A percentile compares a stretch with the other conserved stretches of the same genome.
phyloP scores from a whole-genome alignment of 441 rosid genomes.

The Euphorbia corollata region DNA sequence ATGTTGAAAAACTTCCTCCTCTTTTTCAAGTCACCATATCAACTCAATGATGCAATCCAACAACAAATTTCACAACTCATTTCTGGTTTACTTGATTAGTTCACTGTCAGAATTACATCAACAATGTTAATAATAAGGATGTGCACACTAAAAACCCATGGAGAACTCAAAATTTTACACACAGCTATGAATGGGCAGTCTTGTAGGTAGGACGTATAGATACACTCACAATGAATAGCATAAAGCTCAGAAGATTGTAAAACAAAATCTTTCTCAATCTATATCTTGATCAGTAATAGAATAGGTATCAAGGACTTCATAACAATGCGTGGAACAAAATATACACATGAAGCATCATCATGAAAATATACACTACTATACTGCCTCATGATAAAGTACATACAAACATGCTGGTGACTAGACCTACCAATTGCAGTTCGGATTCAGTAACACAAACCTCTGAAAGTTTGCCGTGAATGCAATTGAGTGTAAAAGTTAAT shows the following conservation, averaged over 20 bases:
- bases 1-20: background rate
- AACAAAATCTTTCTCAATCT: constrained; percentile 23
- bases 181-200: constrained; percentile 1
- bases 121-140: background rate
- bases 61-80: background rate
- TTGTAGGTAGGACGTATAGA: background rate
- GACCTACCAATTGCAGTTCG: constrained; percentile 32
- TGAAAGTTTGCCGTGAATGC: constrained; percentile 22
- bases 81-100: background rate
- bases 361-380: constrained; percentile 48
- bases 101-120: constrained; percentile 5
- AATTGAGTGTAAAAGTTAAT: constrained; percentile 26
- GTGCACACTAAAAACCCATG: background rate
- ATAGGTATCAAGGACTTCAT: constrained; percentile 24
- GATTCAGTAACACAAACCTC: constrained; percentile 27
- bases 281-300: constrained; percentile 18
- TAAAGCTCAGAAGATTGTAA: constrained; percentile 19
- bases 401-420: constrained; percentile 32
- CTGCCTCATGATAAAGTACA: constrained; percentile 37
- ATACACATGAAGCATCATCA: constrained; percentile 51
- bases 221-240: background rate
- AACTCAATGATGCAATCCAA: background rate
- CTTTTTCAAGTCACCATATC: too few species aligned
- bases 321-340: constrained; percentile 43
- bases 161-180: background rate